phyloP scores from a whole-genome alignment of 805 yeast species.

The Kazachstania psychrophila region DNA sequence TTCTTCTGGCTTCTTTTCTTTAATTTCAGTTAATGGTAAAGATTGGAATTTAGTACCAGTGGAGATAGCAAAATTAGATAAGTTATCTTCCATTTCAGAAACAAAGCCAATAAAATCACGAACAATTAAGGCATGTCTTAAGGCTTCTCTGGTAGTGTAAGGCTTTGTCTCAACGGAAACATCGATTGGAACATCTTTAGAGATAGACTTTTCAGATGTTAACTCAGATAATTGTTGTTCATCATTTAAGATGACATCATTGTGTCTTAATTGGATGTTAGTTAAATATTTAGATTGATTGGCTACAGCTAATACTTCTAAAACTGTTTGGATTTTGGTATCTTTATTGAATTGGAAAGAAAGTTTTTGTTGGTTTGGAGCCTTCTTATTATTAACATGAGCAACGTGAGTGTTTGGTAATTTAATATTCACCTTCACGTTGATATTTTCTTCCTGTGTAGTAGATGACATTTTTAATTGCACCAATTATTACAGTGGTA shows the following conservation, averaged over 20 bases:
- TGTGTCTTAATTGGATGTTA: conserved; percentile 17
- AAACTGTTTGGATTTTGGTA: conserved; percentile 20
- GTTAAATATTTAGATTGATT: conserved; percentile 24
- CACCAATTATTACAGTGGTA: too few species aligned
- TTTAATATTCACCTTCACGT: conserved; percentile 15
- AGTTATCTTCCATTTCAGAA: conserved; percentile 25
- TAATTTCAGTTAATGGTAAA: conserved; percentile 19
- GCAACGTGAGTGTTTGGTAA: conserved; percentile 10
- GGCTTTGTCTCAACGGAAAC: conserved; percentile 19
- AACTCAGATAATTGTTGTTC: conserved; percentile 9
- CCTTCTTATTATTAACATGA: conserved; percentile 8
- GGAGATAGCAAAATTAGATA: conserved; percentile 28
- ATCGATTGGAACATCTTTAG: conserved; percentile 9
- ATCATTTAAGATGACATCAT: conserved; percentile 14
- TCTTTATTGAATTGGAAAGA: conserved; percentile 21
- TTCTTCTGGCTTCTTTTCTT: conserved; percentile 9
- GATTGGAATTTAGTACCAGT: conserved; percentile 25
- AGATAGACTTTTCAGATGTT: conserved; percentile 11
- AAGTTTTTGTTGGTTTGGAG: conserved; percentile 10
- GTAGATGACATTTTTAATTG: conserved; percentile 5
- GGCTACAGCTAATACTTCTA: conserved; percentile 21
- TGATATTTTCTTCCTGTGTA: conserved; percentile 3
- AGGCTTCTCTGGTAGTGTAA: conserved; percentile 25
- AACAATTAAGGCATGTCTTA: conserved; percentile 24
- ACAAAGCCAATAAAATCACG: conserved; percentile 30